Evolutionary conservation across 371 early-diverging fungal species (phyloP), one percentile per base, ranked within the genome.

Genomic region (Rhizopus delemar): DNA sequence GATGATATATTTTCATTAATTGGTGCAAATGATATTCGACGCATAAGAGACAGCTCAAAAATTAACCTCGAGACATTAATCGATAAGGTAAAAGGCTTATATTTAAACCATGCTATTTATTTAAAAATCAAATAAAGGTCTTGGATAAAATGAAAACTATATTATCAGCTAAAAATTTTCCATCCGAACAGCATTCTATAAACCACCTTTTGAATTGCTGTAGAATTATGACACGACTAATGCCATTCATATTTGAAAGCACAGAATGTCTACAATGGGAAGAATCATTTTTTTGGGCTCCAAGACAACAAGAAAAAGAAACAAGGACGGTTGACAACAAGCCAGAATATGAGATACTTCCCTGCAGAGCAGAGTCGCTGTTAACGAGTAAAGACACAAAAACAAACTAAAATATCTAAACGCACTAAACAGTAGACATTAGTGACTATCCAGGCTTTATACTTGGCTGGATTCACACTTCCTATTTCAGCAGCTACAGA

Each of bases 1-100:
- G 92, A 93, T 54, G 93, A 93, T 67, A 84, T 92, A n/a, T 92
- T 86, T 70, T 85, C 91, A 49, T 84, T 93, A 32, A 78, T 92
- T 28, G 75, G 89, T 36, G 77, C 89, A 11, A 78, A 82, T 8
- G 94, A 94, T 59, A 86, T 92, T 46, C 75, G 91, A 52, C 72
- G 80, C 43, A 82, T 86, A 16, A 79, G 90, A 54, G 89, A 91
- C 65, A 64, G 73, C 4, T 85, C 87, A 28, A 81, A 80, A 33
- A 87, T 85, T 51, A 91, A 91, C 69, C 74, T 92, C 33, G 82
- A 81, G 52, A 86, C 85, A 12, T 68, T 92, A 28, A 68, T 84
- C 31, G 76, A 76, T 53, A 87, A 78, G 71, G 83, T 81, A 51
- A 48, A 13, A 22, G 38, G 5, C 2, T 15, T 41, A n/a, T 22